Base-by-base conservation (phyloP, 345 rosid species). In the Murraya koenigii region DNA sequence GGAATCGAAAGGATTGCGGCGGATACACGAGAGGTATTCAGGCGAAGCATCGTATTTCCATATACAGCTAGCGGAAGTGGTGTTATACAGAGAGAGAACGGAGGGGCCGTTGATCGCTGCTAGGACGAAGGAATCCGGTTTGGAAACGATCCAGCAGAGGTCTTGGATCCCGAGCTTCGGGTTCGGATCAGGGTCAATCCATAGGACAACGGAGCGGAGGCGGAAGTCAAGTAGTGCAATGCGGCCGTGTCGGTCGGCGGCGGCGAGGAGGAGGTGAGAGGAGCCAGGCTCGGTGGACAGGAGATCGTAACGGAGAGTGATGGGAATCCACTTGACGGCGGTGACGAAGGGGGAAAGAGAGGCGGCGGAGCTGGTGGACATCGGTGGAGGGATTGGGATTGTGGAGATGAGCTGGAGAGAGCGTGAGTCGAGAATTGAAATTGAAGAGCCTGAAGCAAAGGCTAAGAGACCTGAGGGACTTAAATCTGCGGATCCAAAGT, bases 171-270 rank as follows among this genome's bases (percentile, higher is more conserved):
- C 99, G 59, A 83, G 86, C 77, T 90, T 92, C 1, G 98, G 84
- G 13, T 71, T 75, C 4, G 84, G 84, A 41, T 89, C 93, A n/a
- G 89, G 83, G 6, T 95, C 88, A 68, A 93, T 84, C 87, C 94
- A 87, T 71, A 92, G 77, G 58, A 89, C 68, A 71, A 91, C 86
- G 30, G 97, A 86, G 38, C 87, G 91, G 28, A 87, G 90, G 36
- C 90, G 94, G 81, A 89, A 86, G 80, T 95, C 99, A 66, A 95
- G 79, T 66, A 95, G 88, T 36, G 93, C 90, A 81, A 93, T 76
- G 69, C 98, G 97, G 76, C 99, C 99, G 55, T 95, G 99, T 52
- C 98, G 96, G 76, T 95, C 99, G n/a, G 82, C 96, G 47, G 88
- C 97, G 77, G 97, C 98, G 61, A 93, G 89, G 85, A 92, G 84